Base-by-base conservation (phyloP, 441 rosid species). In the Adansonia grandidieri region DNA sequence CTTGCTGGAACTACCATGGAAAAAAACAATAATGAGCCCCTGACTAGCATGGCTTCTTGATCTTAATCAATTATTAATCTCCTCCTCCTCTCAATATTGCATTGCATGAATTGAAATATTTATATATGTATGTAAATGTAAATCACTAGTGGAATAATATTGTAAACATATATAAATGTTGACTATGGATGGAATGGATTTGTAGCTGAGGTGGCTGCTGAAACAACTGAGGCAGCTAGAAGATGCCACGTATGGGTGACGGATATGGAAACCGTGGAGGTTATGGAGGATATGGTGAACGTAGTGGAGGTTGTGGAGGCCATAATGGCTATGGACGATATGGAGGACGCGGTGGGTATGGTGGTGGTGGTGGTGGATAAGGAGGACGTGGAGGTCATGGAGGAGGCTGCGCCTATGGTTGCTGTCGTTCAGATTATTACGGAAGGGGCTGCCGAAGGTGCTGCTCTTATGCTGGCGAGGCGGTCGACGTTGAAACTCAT, bases 1-100 rank as follows among this genome's bases (percentile, higher is more conserved):
- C 79, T 80, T 4, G 72, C 83, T 61, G 71, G 75, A 60, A 28
- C 74, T 42, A 63, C 83, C 6, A 24, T 44, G 1, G 22, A 37
- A 24, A 60, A 24, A 15, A 64, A 19, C 11, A 71, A 62, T 61
- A 79, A 83, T 84, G 37, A 24, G 78, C 28, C 3, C 15, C 14
- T 3, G 9, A 58, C 13, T 0, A 7, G 14, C 51, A 65, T 51
- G 13, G 28, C 9, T 45, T 45, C 24, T 65, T 15, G 19, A 8
- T 24, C 28, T 42, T 65, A 7, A 14, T 8, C 8, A 7, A 15
- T 42, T 65, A 1, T 42, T 17, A 7, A 42, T 42, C 24, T 17
- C 7, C 8, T 10, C 7, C 2, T 5, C 4, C 32, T 56, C 9
- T 73, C 15, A 57, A 17, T 17, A 3, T 14, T 66, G 10, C 66